Evolutionary conservation across 1,284 basidiomycete species (phyloP).

Genomic region (Cutaneotrichosporon spelunceum): DNA sequence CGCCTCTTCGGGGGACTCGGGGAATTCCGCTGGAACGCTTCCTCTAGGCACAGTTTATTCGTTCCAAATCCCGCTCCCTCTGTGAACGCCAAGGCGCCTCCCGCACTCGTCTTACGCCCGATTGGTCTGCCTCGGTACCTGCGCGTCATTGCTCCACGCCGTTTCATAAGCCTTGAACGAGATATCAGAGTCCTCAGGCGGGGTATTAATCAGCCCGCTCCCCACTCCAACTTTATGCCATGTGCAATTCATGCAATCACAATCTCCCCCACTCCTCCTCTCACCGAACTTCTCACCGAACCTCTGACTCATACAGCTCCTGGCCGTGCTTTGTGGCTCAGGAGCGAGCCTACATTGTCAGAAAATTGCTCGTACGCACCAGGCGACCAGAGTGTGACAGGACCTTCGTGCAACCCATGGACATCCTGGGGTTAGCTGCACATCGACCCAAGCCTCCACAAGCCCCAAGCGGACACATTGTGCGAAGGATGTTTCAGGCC

Average conservation of each 20-base stretch:
- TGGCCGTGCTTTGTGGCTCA: not conserved
- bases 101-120: not conserved
- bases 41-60: not conserved
- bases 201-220: no score
- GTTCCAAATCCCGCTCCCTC: not conserved
- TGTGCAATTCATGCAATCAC: no score
- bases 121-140: not conserved
- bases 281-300: not conserved
- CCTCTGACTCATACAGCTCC: not conserved
- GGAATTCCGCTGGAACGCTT: not conserved
- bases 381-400: not conserved
- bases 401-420: constrained; percentile 2
- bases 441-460: not conserved
- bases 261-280: no score
- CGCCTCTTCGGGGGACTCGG: no score
- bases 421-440: not conserved
- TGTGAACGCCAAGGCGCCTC: not conserved
- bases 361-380: constrained; percentile 6
- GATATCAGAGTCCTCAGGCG: no score
- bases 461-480: not conserved
- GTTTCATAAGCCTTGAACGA: not conserved
- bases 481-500: not conserved
- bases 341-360: not conserved
- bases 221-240: no score
- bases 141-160: not conserved